Evolutionary conservation across 495 filamentous ascomycete genomes (phyloP).

Genomic region (Lophiotrema nucula): DNA sequence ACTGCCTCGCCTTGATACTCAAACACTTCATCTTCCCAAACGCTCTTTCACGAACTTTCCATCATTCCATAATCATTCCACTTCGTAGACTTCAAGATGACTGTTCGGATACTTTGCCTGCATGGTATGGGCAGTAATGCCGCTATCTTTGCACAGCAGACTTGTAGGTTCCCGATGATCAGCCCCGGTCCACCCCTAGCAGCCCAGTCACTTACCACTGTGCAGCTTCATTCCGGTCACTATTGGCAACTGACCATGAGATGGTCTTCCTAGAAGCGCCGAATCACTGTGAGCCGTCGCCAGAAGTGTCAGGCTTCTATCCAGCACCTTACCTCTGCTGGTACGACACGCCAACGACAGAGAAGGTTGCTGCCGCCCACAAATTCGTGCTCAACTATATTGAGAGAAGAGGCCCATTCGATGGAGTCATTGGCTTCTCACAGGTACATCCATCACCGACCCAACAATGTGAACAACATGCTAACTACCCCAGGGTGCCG

Average conservation of each 20-base stretch:
- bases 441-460: no score
- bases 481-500: constrained; percentile 1
- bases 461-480: no score
- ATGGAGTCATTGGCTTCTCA: background rate
- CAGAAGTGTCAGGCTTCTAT: background rate
- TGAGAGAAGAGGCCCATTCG: background rate
- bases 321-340: background rate
- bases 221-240: no score
- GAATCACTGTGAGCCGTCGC: background rate
- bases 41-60: no score
- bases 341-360: background rate
- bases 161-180: no score
- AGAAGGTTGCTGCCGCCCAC: background rate
- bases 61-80: no score
- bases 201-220: no score
- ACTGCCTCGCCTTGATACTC: no score
- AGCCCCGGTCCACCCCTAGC: no score
- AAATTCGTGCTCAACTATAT: background rate
- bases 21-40: no score
- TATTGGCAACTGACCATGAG: no score
- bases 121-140: background rate
- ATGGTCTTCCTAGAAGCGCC: background rate
- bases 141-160: background rate
- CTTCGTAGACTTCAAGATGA: no score
- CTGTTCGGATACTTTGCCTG: background rate